Evolutionary conservation across 2,329 filamentous ascomycete species (phyloP).

Genomic region (Colletotrichum theobromicola): DNA sequence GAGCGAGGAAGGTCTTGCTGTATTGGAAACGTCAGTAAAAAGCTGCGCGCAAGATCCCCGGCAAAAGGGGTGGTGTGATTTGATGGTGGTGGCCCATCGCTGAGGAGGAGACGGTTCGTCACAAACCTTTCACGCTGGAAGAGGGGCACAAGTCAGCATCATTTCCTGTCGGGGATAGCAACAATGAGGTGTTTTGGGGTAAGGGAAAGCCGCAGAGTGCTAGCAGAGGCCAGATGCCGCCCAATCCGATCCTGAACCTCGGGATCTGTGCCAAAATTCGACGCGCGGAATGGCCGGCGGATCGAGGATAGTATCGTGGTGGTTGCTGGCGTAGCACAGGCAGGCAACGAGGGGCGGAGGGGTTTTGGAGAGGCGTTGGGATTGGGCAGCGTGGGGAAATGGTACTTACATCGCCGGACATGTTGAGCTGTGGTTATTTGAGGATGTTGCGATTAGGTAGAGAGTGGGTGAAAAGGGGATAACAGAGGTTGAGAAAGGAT

Average conservation of each 20-base stretch:
- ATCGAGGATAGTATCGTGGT: background rate
- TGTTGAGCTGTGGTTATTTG: conserved; percentile 19
- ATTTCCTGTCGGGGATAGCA: conserved; percentile 1
- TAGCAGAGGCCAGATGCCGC: background rate
- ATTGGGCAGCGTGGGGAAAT: conserved; percentile 18
- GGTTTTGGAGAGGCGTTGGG: conserved; percentile 20
- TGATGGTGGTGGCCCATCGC: conserved; percentile 8
- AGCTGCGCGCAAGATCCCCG: background rate
- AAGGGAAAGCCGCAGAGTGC: background rate
- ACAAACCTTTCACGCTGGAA: conserved; percentile 72
- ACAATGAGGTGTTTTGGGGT: conserved; percentile 4
- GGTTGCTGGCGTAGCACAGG: background rate
- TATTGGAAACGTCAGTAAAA: conserved; percentile 23
- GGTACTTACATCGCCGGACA: conserved; percentile 25
- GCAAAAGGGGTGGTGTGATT: conserved; percentile 5
- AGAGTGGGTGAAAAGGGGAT: background rate
- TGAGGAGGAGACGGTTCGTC: conserved; percentile 2
- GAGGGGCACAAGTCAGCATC: conserved; percentile 40
- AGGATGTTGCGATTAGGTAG: conserved; percentile 3
- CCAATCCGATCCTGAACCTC: background rate
- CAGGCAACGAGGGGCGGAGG: conserved; percentile 17
- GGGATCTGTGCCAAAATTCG: background rate
- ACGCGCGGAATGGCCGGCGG: background rate
- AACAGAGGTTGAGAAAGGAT: background rate
- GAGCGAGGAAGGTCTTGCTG: conserved; percentile 99